Evolutionary conservation across 2,329 filamentous ascomycete species (phyloP), one percentile per base, ranked within the genome.

Genomic region (Chaetomium globosum): DNA sequence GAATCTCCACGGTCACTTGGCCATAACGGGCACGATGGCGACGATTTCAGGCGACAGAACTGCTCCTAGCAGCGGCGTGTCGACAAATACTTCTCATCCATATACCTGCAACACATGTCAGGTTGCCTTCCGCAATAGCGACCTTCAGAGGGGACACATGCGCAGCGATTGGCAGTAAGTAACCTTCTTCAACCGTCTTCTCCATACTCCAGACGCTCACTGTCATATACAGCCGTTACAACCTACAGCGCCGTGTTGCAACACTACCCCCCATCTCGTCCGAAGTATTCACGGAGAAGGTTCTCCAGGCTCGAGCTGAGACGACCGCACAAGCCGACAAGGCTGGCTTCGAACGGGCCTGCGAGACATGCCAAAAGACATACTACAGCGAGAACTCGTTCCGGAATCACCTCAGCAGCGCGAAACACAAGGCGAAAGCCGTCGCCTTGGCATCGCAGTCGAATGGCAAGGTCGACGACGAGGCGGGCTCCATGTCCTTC

Each of bases 31-130:
- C 30, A 59, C 55, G 51, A 87, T 87, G 85, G 80, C 84, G 67
- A 82, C 81, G 10, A 79, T 82, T 62, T 73, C 77, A 43, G 76
- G 75, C 51, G 79, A 73, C 71, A 76, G 80, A 65, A 67, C 59
- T 66, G 72, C 39, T 65, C 70, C 72, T 3, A 56, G 70, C 71
- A 61, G 73, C 71, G 70, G 70, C 48, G 55, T 68, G 21, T 55
- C 68, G 16, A 73, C 73, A 30, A 73, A 79, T 19, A 74, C 85
- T 36, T 83, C 89, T 30, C 92, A 97, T 76, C 94, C 95, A 1
- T 99, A 94, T 80, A 98, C 94, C 63, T 99, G 95, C 87, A 99
- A 98, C 79, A 95, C 93, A 65, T 99, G 95, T 76, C 92, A 97
- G 77, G 93, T 99, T 72, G 95, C 94, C 60, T 99, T 98, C 80